phyloP scores from a whole-genome alignment of 169 alveolate species.

The Plasmodium vivax region DNA sequence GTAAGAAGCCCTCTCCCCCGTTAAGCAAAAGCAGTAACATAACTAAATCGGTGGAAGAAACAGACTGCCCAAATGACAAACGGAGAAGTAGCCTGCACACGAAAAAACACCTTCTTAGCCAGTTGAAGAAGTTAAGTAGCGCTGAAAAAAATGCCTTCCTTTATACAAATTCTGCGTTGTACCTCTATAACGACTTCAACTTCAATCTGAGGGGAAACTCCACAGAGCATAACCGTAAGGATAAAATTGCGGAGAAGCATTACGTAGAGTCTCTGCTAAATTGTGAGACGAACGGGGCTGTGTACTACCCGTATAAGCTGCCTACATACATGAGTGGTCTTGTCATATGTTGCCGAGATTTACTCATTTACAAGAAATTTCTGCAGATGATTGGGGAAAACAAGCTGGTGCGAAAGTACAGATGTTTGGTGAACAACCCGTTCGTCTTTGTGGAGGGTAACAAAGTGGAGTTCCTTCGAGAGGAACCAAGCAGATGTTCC shows the following conservation, averaged over 20 bases:
- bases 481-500: background rate
- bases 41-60: background rate
- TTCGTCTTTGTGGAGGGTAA: slow-evolving; percentile 14
- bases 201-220: background rate
- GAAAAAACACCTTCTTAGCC: background rate
- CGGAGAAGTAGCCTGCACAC: background rate
- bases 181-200: slow-evolving; percentile 29
- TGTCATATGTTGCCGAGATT: slow-evolving; percentile 63
- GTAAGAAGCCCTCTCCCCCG: background rate
- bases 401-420: slow-evolving; percentile 59
- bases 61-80: background rate
- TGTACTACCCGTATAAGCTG: slow-evolving; percentile 60
- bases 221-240: background rate
- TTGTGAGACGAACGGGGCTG: background rate
- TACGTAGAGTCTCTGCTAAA: slow-evolving; percentile 52
- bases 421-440: slow-evolving; percentile 55
- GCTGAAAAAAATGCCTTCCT: slow-evolving; percentile 61
- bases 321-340: slow-evolving; percentile 74
- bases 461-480: background rate
- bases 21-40: background rate
- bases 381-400: slow-evolving; percentile 56
- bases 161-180: slow-evolving; percentile 13
- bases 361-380: slow-evolving; percentile 41
- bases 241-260: slow-evolving; percentile 22
- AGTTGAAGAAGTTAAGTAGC: slow-evolving; percentile 14